Conservation (phyloP, 805 yeast genomes). For the Hanseniaspora jakobsenii region DNA sequence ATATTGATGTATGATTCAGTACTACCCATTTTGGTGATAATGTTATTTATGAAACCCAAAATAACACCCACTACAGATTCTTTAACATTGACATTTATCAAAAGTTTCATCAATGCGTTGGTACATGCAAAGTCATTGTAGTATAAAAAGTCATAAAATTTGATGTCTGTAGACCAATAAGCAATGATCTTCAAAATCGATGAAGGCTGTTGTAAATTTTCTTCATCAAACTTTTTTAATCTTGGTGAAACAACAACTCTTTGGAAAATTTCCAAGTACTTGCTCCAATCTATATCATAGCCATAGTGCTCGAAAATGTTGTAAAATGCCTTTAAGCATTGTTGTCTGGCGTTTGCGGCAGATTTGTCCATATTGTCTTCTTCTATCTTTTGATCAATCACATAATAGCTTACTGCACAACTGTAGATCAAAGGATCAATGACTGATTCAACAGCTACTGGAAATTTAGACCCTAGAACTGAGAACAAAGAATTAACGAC, state of each 20-base stretch:
- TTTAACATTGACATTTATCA: slow-evolving; percentile 48
- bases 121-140: slow-evolving; percentile 46
- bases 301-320: slow-evolving; percentile 45
- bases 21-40: slow-evolving; percentile 34
- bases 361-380: slow-evolving; percentile 31
- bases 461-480: slow-evolving; percentile 47
- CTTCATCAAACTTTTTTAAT: slow-evolving; percentile 53
- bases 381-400: slow-evolving; percentile 22
- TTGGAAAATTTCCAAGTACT: slow-evolving; percentile 40
- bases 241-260: slow-evolving; percentile 49
- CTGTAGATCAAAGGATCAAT: slow-evolving; percentile 48
- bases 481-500: slow-evolving; percentile 23
- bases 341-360: slow-evolving; percentile 50
- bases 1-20: slow-evolving; percentile 38
- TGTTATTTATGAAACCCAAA: slow-evolving; percentile 40
- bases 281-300: slow-evolving; percentile 43
- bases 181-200: slow-evolving; percentile 56
- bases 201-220: slow-evolving; percentile 75
- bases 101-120: slow-evolving; percentile 41
- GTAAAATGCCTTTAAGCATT: slow-evolving; percentile 53
- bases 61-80: slow-evolving; percentile 49
- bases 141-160: slow-evolving; percentile 40
- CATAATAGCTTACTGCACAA: slow-evolving; percentile 41
- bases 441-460: slow-evolving; percentile 37
- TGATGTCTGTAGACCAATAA: slow-evolving; percentile 40